Evolutionary conservation across 768 basidiomycete genomes (phyloP).

Genomic region (Holtermannia corniformis): DNA sequence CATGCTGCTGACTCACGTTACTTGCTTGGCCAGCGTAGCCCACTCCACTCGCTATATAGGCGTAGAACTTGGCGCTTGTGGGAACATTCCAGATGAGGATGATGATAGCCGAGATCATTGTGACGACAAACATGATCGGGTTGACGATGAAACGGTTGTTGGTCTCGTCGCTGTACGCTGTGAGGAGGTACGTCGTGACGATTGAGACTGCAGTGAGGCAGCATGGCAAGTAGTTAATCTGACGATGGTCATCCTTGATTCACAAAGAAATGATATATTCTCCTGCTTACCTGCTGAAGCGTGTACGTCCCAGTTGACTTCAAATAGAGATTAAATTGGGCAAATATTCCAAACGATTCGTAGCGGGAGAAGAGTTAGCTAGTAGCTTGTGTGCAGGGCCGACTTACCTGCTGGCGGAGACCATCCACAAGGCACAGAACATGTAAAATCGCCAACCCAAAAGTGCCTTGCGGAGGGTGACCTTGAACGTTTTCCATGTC

Average conservation of each 20-base stretch:
- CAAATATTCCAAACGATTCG: conserved; percentile 20
- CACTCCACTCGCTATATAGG: conserved; percentile 58
- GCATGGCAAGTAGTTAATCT: conserved; percentile 29
- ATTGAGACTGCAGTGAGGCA: conserved; percentile 25
- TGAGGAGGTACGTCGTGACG: conserved; percentile 21
- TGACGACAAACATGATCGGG: conserved; percentile 20
- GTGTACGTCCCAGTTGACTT: conserved; percentile 15
- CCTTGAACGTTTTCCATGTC: conserved; percentile 9
- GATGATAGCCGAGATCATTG: conserved; percentile 22
- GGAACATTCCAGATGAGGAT: conserved; percentile 57
- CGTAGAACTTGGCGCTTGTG: conserved; percentile 60
- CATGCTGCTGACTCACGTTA: conserved; percentile 39
- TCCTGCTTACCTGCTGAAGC: conserved; percentile 5
- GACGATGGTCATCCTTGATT: too few species aligned
- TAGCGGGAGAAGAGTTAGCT: too few species aligned
- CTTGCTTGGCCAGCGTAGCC: conserved; percentile 67
- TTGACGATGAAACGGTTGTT: conserved; percentile 30
- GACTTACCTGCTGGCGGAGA: conserved; percentile 18
- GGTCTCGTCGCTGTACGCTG: conserved; percentile 11
- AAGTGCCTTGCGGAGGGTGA: conserved; percentile 10
- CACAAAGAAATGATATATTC: background rate
- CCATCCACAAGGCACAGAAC: conserved; percentile 19
- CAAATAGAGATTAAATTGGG: conserved; percentile 17
- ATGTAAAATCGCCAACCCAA: conserved; percentile 16
- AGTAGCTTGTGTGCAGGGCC: too few species aligned